A percentile compares a stretch with the other conserved stretches of the same genome.
These are phyloP conservation scores for Penicillium hordei DNA, from an alignment of 2,329 filamentous ascomycete genomes.

Conservation along the genomic window DNA sequence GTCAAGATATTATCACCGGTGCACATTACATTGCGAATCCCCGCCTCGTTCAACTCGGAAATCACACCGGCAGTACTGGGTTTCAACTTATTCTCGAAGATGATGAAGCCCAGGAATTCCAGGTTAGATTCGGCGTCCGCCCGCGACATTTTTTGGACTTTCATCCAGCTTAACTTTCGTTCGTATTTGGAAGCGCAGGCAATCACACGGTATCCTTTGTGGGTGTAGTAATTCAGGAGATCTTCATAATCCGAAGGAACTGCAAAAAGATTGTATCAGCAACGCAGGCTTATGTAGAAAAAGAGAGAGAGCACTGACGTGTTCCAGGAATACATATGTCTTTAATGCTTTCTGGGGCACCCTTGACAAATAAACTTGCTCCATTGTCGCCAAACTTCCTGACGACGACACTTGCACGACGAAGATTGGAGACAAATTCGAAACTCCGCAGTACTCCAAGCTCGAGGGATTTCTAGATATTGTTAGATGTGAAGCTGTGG, in stretches of 20 bases:
- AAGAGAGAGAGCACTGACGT: conserved; percentile 53
- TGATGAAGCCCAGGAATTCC: conserved; percentile 91
- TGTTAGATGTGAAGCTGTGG: not conserved
- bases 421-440: conserved; percentile 90
- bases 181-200: conserved; percentile 90
- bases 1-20: conserved; percentile 98
- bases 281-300: not conserved
- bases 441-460: conserved; percentile 89
- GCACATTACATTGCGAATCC: conserved; percentile 91
- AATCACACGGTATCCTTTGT: conserved; percentile 94
- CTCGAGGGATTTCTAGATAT: conserved; percentile 60
- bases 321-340: conserved; percentile 84
- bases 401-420: conserved; percentile 89
- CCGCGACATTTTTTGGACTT: conserved; percentile 89
- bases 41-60: conserved; percentile 75
- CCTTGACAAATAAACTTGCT: conserved; percentile 90
- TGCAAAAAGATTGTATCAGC: conserved; percentile 19
- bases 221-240: conserved; percentile 84
- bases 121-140: conserved; percentile 79
- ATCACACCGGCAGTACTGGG: conserved; percentile 78
- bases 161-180: conserved; percentile 85
- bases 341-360: conserved; percentile 92
- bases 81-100: conserved; percentile 98
- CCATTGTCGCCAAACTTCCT: conserved; percentile 81
- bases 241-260: conserved; percentile 90